phyloP scores from a whole-genome alignment of 495 filamentous ascomycete species.

The Bacidia rubella region DNA sequence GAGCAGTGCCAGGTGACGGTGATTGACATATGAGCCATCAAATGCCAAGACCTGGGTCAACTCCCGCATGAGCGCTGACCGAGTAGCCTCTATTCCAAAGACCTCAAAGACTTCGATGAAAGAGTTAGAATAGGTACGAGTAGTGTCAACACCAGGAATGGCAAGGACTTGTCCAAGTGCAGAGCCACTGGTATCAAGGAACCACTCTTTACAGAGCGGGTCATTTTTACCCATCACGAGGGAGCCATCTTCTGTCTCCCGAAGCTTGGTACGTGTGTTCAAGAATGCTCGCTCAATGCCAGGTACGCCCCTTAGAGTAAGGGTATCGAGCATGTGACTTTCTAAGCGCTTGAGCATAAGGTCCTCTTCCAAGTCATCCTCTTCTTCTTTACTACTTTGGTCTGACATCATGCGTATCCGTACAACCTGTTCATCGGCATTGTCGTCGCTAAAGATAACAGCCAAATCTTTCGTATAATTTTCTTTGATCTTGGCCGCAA shows the following conservation, averaged over 20 bases:
- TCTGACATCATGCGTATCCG: conserved; percentile 72
- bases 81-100: conserved; percentile 91
- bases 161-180: conserved; percentile 68
- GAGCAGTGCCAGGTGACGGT: conserved; percentile 89
- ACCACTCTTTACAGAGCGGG: conserved; percentile 74
- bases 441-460: conserved; percentile 95
- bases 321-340: conserved; percentile 74
- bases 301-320: conserved; percentile 78
- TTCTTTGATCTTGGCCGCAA: conserved; percentile 77
- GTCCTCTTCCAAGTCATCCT: conserved; percentile 74
- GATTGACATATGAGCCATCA: conserved; percentile 98
- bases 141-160: conserved; percentile 78
- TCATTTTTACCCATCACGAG: conserved; percentile 53
- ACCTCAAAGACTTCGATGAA: conserved; percentile 86
- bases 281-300: conserved; percentile 88
- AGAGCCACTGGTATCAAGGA: conserved; percentile 84
- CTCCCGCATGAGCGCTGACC: conserved; percentile 73
- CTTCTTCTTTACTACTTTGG: conserved; percentile 60
- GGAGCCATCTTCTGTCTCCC: conserved; percentile 48
- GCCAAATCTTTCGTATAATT: conserved; percentile 78
- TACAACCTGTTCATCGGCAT: conserved; percentile 88
- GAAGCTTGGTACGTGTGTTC: conserved; percentile 58
- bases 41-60: conserved; percentile 85
- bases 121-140: conserved; percentile 86
- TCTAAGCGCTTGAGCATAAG: conserved; percentile 82